Percentiles rank a stretch among this genome's conserved stretches.
Conservation (phyloP, 257 asterid species). For the Nicotiana otophora region DNA sequence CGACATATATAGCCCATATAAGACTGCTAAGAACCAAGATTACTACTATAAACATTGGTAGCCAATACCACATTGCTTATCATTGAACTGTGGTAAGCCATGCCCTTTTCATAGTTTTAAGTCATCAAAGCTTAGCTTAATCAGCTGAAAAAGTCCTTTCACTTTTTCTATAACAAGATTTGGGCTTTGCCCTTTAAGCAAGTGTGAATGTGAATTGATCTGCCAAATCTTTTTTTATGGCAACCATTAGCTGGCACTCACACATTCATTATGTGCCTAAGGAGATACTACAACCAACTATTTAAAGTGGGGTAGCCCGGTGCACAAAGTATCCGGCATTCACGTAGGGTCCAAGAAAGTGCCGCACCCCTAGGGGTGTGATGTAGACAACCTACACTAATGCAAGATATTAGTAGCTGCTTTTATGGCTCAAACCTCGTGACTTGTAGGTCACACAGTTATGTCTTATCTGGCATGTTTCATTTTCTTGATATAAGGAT, state of each 20-base stretch:
- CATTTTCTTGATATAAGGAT: background rate
- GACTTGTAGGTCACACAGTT: background rate
- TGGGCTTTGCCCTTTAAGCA: background rate
- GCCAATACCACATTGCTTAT: too few relatives aligned
- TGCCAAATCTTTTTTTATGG: background rate
- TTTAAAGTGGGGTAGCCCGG: too few relatives aligned
- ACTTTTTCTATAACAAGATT: constrained; percentile 4
- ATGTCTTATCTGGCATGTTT: background rate
- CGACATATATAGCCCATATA: too few relatives aligned
- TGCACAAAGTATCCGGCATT: too few relatives aligned
- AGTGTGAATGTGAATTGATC: background rate
- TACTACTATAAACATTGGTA: too few relatives aligned
- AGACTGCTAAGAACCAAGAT: too few relatives aligned
- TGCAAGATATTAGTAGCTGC: too few relatives aligned
- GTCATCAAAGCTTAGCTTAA: background rate
- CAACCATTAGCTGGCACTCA: background rate
- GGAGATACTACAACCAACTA: background rate
- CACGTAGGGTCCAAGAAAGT: too few relatives aligned
- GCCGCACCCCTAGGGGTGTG: too few relatives aligned
- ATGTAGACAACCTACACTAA: too few relatives aligned
- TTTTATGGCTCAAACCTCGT: too few relatives aligned
- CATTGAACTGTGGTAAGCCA: background rate
- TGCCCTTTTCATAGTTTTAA: background rate
- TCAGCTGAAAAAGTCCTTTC: background rate
- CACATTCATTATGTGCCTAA: background rate